phyloP scores from a whole-genome alignment of 345 rosid species.

The Corchorus olitorius region DNA sequence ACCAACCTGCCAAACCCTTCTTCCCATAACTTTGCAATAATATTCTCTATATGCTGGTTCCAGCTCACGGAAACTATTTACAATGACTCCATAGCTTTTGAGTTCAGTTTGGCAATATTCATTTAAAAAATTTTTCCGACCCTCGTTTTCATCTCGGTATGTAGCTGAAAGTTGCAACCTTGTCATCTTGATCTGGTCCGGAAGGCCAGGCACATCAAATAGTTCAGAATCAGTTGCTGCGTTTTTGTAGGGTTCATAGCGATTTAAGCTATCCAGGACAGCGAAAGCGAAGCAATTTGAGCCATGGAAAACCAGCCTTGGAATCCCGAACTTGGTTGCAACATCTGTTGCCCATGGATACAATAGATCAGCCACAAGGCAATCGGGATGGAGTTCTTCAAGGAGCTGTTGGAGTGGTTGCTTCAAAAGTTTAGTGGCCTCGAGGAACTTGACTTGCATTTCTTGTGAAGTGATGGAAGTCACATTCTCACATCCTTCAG shows the following conservation, averaged over 20 bases:
- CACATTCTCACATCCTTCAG: constrained; percentile 16
- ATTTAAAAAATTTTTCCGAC: background rate
- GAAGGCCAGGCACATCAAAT: constrained; percentile 37
- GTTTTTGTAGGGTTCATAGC: constrained; percentile 35
- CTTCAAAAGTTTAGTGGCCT: constrained; percentile 11
- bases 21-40: constrained; percentile 40
- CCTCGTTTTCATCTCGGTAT: background rate
- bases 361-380: constrained; percentile 53
- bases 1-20: constrained; percentile 61
- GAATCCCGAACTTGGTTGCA: constrained; percentile 43
- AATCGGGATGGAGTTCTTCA: constrained; percentile 31
- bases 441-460: constrained; percentile 3
- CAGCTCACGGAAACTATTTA: constrained; percentile 47
- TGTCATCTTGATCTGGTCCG: constrained; percentile 33
- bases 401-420: constrained; percentile 4
- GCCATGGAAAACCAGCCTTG: constrained; percentile 62
- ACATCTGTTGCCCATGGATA: constrained; percentile 55
- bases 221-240: constrained; percentile 39
- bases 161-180: constrained; percentile 18
- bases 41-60: constrained; percentile 38
- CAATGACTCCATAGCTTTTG: constrained; percentile 35
- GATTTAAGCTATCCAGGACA: background rate
- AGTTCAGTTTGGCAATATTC: constrained; percentile 2
- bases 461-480: constrained; percentile 20
- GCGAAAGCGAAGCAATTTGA: constrained; percentile 36